Base-by-base conservation (phyloP, 2,329 filamentous ascomycete genomes). In the Botrytis cinerea region DNA sequence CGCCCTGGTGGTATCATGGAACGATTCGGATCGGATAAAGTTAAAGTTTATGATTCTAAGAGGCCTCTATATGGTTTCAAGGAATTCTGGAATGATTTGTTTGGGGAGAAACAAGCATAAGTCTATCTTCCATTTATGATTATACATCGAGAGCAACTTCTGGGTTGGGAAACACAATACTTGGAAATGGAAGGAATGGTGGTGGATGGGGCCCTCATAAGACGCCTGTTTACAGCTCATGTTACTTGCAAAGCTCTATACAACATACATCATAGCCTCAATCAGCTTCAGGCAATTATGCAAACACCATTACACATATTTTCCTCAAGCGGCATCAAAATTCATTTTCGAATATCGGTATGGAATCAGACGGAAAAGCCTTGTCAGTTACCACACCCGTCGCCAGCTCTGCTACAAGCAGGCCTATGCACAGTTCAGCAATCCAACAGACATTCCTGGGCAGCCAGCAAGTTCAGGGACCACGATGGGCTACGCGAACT, bases 81-180 rank as follows among this genome's bases (percentile, higher is more conserved):
- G 80, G 90, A 98, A 81, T 93, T 97, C 83, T 98, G 94, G 94
- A 89, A 88, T 78, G 95, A 98, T 82, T 80, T 97, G 18, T 97
- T 78, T 73, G 74, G 73, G 7, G 73, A 77, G 57, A 78, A 79
- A 48, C 71, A 66, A 66, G 25, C 28, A 28, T 60, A 54, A 48
- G 18, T 16, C 20, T 16, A 25, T 1, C 16, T 63, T 51, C 10
- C 2, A 2, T 25, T 38, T 9, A 32, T 46, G 22, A 32, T 38
- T 40, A 7, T 45, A 22, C 5, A 4, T 32, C 20, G n/a, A 32
- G 20, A 45, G n/a, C 10, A 32, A 25, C 40, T 62, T 62, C 60
- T 16, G 16, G 4, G 25, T 22, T n/a, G 1, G 22, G n/a, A 28
- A 18, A 45, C 9, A 12, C 9, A 14, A 32, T 32, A 32, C 8